Evolutionary conservation across 2,329 filamentous ascomycete genomes (phyloP), one percentile per base, ranked within the genome.

Genomic region (Chaetoscypha palmicola): DNA sequence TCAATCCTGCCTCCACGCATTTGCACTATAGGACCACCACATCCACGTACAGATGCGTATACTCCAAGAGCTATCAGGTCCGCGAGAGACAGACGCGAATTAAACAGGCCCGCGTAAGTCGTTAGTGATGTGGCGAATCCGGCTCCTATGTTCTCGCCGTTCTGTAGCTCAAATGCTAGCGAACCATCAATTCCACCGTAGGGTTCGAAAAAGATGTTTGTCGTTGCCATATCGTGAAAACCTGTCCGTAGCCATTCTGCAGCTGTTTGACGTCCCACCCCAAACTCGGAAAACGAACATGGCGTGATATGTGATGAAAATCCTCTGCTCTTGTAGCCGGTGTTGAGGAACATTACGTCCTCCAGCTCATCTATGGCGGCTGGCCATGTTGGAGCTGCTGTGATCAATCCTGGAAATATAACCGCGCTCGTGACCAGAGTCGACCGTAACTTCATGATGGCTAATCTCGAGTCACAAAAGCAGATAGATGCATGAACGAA

Each of bases 201-300:
- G 3, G 52, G 47, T 28, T 66, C 65, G 22, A 63, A 66, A 48
- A 62, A 69, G 10, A 64, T 58, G 53, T 74, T 77, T 22, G 67
- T 70, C 2, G 75, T 76, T 3, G 74, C 66, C 70, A 79, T 77
- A 57, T 81, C 77, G 60, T 81, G 77, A 49, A 81, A 81, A 19
- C 70, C 77, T 2, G 73, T 70, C 23, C 77, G 69, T 32, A 81
- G 61, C 77, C 77, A 81, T 60, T 80, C 76, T 5, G 76, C 76
- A 4, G 77, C 74, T 34, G 74, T 76, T 28, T 73, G 68, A 37
- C 77, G 72, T 35, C 76, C 77, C 2, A 70, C 65, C 0, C 72
- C 74, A 1, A 70, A 68, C 16, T 70, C 68, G 45, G 74, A 68
- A 49, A 67, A 74, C 33, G 66, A 66, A 62, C 77, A 81, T 4